Percentiles rank a stretch among this genome's conserved stretches.
phyloP scores from a whole-genome alignment of 75 land plant species.

The Picea glauca region DNA sequence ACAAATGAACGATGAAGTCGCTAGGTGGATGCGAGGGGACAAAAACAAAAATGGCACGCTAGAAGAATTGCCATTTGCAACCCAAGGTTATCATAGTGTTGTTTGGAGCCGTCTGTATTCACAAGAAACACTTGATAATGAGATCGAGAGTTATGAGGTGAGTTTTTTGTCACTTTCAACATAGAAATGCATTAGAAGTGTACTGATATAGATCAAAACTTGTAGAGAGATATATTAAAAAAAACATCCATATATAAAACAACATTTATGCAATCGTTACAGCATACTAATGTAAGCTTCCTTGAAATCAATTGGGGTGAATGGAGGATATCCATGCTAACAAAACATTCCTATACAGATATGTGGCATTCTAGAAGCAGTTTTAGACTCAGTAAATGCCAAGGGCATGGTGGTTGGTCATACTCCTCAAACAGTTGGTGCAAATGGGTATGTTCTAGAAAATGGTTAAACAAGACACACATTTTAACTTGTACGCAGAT shows the following conservation, averaged over 20 bases:
- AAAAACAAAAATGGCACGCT: conserved; percentile 27
- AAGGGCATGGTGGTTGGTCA: conserved; percentile 92
- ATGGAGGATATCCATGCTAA: not conserved
- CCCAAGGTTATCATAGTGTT: conserved; percentile 91
- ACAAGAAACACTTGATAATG: conserved; percentile 45
- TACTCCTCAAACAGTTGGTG: conserved; percentile 85
- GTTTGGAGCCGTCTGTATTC: conserved; percentile 98
- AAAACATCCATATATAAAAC: not conserved
- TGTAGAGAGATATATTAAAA: not conserved
- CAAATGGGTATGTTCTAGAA: conserved; percentile 57
- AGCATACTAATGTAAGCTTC: not conserved
- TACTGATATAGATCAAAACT: not conserved
- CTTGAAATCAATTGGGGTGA: not conserved
- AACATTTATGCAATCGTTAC: not conserved
- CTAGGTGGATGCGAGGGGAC: conserved; percentile 78
- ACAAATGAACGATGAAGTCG: conserved; percentile 85
- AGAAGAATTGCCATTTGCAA: conserved; percentile 71
- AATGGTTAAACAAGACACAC: not conserved
- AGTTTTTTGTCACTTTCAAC: not conserved
- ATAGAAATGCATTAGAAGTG: conserved; percentile 1
- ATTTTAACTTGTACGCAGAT: not conserved
- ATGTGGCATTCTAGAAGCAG: conserved; percentile 57
- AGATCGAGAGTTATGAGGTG: conserved; percentile 36
- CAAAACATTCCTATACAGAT: conserved; percentile 37
- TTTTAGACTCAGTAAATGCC: conserved; percentile 65